Conservation (phyloP, 164 flowering plant species). For the Santalum album region DNA sequence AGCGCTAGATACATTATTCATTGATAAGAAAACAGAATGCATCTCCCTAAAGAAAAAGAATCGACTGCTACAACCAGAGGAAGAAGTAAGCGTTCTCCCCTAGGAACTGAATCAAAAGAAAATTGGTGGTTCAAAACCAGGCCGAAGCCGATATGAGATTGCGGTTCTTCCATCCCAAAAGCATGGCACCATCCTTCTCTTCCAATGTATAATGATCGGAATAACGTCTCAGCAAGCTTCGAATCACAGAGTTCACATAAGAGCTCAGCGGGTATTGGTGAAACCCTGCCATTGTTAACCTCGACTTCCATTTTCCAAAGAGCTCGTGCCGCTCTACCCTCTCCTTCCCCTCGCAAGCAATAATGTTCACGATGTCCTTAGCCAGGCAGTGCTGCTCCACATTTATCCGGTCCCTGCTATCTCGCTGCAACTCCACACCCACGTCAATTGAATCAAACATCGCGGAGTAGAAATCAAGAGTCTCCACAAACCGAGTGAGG, state of each 20-base stretch:
- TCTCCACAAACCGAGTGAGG: slow-evolving; percentile 45
- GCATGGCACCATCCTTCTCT: slow-evolving; percentile 66
- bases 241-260: slow-evolving; percentile 53
- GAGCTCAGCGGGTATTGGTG: slow-evolving; percentile 49
- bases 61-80: too few relatives aligned
- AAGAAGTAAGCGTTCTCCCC: too few relatives aligned
- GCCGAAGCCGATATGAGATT: slow-evolving; percentile 66
- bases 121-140: slow-evolving; percentile 44
- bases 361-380: slow-evolving; percentile 63
- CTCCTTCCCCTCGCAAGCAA: slow-evolving; percentile 73
- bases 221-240: slow-evolving; percentile 35
- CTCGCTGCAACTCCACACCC: slow-evolving; percentile 28
- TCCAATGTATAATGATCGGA: slow-evolving; percentile 55
- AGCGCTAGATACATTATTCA: too few relatives aligned
- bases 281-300: slow-evolving; percentile 78
- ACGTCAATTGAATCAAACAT: slow-evolving; percentile 78
- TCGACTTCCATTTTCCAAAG: slow-evolving; percentile 69
- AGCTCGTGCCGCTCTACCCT: slow-evolving; percentile 78
- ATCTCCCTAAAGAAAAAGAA: too few relatives aligned
- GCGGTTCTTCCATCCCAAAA: slow-evolving; percentile 65
- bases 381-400: slow-evolving; percentile 78
- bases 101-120: too few relatives aligned
- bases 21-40: too few relatives aligned
- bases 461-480: slow-evolving; percentile 59
- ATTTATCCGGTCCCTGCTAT: slow-evolving; percentile 46